Evolutionary conservation across 2,329 filamentous ascomycete genomes (phyloP), one percentile per base, ranked within the genome.

Genomic region (Arthrinium phaeospermum): DNA sequence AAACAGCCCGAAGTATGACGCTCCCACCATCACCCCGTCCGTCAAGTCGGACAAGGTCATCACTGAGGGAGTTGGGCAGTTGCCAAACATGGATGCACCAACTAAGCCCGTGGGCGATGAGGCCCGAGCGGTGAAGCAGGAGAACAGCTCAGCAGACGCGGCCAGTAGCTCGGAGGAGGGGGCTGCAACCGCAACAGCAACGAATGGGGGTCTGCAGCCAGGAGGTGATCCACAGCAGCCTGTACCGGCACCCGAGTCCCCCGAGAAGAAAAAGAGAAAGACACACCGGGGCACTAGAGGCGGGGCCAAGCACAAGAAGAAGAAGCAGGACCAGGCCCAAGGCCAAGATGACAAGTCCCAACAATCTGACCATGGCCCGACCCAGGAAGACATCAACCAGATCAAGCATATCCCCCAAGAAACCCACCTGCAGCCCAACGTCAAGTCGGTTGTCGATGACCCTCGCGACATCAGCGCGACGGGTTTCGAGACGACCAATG

Each of bases 221-320:
- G 67, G 44, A n/a, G 41, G 41, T 16, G 68, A 70, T 30, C 19
- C 69, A 37, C 37, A 41, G 24, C 53, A 71, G 69, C 45, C 69
- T 13, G 37, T 41, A 4, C 7, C 14, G 34, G 30, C 68, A 19
- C 70, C 77, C 70, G 70, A 79, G 14, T 80, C 79, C 2, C 81
- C 82, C 6, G 86, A 88, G 22, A 85, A 84, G 73, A 91, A 91
- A 77, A 92, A 92, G 81, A 92, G 90, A 79, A 93, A 92, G 79
- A 87, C 89, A 0, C 91, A 93, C 71, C 87, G 93, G 71, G 93
- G 93, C 4, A 87, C 90, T n/a, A 88, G 93, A 68, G 93, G 92
- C 30, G 93, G 93, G 2, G 88, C 89, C 24, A 91, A 92, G 79
- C 91, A 92, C 73, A 89, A 90, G 74, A 89, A 89, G 73, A 85